Evolutionary conservation across 495 filamentous ascomycete species (phyloP).

Genomic region (Astrocystis sublimbata): DNA sequence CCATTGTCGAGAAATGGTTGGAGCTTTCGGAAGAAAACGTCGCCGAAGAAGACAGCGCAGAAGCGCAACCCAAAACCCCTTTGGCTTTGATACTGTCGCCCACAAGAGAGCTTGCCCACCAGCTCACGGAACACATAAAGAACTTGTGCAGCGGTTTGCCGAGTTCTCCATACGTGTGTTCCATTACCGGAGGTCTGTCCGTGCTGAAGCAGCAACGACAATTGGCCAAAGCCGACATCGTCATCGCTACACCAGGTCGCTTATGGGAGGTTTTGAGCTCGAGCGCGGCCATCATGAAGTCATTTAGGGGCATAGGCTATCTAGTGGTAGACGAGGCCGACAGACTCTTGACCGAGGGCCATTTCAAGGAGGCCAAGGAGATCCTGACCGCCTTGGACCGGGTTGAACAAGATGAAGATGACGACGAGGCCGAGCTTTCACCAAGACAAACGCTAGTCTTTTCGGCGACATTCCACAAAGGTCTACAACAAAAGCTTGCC

Average conservation of each 20-base stretch:
- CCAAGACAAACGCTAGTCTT: slow-evolving; percentile 90
- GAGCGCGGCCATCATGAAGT: slow-evolving; percentile 51
- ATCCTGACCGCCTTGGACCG: slow-evolving; percentile 76
- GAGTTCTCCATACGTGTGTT: slow-evolving; percentile 67
- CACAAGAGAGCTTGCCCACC: slow-evolving; percentile 90
- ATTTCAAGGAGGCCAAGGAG: slow-evolving; percentile 91
- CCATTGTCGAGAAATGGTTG: slow-evolving; percentile 69
- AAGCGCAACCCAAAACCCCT: slow-evolving; percentile 52
- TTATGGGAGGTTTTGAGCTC: slow-evolving; percentile 89
- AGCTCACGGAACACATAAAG: slow-evolving; percentile 78
- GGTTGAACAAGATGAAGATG: slow-evolving; percentile 40
- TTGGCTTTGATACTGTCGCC: slow-evolving; percentile 90
- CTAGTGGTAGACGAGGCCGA: slow-evolving; percentile 95
- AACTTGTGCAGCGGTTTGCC: slow-evolving; percentile 64
- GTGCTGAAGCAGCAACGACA: slow-evolving; percentile 89
- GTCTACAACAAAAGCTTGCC: slow-evolving; percentile 83
- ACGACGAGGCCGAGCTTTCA: slow-evolving; percentile 30
- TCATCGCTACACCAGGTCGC: slow-evolving; percentile 88
- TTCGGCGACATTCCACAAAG: slow-evolving; percentile 92
- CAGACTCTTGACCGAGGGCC: slow-evolving; percentile 84
- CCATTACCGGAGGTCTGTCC: slow-evolving; percentile 86
- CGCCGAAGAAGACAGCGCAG: slow-evolving; percentile 29
- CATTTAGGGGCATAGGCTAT: slow-evolving; percentile 72
- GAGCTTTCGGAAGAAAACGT: slow-evolving; percentile 36
- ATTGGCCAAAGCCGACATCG: slow-evolving; percentile 74